Base-by-base conservation (phyloP, 179 eudicot genomes). In the Beta macrorhiza region DNA sequence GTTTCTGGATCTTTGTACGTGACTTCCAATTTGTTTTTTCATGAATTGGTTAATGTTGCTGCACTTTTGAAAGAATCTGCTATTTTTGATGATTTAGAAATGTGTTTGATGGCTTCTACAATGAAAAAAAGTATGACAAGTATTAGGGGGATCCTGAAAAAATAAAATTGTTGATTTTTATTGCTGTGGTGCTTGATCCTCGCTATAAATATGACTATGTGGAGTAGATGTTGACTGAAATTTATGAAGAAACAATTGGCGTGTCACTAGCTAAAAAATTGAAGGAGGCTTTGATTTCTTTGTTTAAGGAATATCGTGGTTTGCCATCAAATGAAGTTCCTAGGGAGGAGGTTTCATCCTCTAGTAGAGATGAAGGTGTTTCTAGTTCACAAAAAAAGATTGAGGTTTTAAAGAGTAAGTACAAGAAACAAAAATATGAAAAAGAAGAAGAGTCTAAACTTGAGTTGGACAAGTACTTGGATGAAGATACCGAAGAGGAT, bases 71-170 rank as follows among this genome's bases (percentile, higher is more conserved):
- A 37, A 37, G 42, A 37, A 37, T 37, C 42, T 37, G 3, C 42
- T 37, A 37, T 37, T 37, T 37, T 0, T 37, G 42, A 37, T 37
- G 42, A 58, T 58, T 14, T 58, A 5, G 4, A 5, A 16, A 19
- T 58, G 20, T 5, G 62, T 58, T 58, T 58, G 17, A 72, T 72
- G 76, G 76, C 57, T n/a, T 3, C 15, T 49, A 9, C 4, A 72
- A 72, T 72, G 59, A 72, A 53, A 17, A 25, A 20, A 72, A 72
- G 37, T 19, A 72, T 72, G 65, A 74, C 78, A 74, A 74, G 22
- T 74, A 74, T 74, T 74, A 8, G 78, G 78, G 10, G 12, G 22
- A 29, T 14, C 11, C 13, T 13, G 51, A 74, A 9, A 74, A 56
- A 25, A 37, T 74, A 19, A 74, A 57, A 2, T 12, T 74, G 3